These are phyloP conservation scores for Vitis amurensis DNA, from an alignment of 164 flowering plant species.

Conservation along the genomic window DNA sequence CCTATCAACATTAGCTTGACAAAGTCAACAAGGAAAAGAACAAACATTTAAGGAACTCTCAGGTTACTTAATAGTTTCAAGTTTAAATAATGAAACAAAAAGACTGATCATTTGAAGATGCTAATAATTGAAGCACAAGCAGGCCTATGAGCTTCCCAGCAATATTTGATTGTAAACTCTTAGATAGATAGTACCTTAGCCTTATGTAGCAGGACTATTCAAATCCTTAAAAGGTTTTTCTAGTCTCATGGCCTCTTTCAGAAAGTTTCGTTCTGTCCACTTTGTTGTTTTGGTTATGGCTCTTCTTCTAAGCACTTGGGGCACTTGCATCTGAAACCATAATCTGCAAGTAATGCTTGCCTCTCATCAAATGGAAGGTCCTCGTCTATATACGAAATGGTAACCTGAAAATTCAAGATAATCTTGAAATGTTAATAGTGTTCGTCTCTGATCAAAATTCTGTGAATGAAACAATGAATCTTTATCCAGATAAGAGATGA, in stretches of 20 bases:
- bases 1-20: too few relatives aligned
- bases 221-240: neutral
- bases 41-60: too few relatives aligned
- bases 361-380: slow-evolving; percentile 77
- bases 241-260: neutral
- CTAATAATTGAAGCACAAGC: too few relatives aligned
- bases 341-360: slow-evolving; percentile 79
- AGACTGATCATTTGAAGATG: too few relatives aligned
- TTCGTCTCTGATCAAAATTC: neutral
- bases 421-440: neutral
- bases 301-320: slow-evolving; percentile 60
- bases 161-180: too few relatives aligned
- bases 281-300: neutral
- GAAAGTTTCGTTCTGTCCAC: neutral
- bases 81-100: too few relatives aligned
- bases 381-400: slow-evolving; percentile 93
- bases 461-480: neutral
- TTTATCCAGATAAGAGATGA: neutral
- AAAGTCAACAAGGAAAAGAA: too few relatives aligned
- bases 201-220: too few relatives aligned
- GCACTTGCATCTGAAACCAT: slow-evolving; percentile 83
- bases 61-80: too few relatives aligned
- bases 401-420: slow-evolving; percentile 49
- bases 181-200: too few relatives aligned
- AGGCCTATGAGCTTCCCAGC: too few relatives aligned